Conservation (phyloP, 2,329 filamentous ascomycete genomes). For the Colletotrichum karsti region DNA sequence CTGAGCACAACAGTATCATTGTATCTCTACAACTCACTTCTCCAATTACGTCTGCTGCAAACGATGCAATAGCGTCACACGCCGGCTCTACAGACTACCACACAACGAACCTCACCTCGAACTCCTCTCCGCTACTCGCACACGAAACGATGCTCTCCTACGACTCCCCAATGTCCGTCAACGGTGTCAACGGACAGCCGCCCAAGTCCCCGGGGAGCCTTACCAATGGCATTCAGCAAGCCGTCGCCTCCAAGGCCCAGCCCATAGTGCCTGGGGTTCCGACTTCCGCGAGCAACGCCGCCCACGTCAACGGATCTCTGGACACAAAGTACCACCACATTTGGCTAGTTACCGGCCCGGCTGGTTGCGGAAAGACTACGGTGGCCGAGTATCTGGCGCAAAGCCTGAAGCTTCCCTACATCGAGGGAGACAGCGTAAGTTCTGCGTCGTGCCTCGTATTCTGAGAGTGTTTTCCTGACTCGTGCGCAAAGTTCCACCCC, state of each 20-base stretch:
- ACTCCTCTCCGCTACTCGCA: background rate
- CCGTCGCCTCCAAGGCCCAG: slow-evolving; percentile 37
- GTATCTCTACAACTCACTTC: background rate
- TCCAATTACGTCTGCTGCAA: background rate
- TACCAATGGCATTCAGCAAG: slow-evolving; percentile 33
- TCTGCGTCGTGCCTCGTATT: background rate
- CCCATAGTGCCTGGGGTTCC: slow-evolving; percentile 16
- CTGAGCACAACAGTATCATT: background rate
- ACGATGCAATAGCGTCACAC: slow-evolving; percentile 17
- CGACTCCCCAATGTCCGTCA: slow-evolving; percentile 50
- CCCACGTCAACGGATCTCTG: slow-evolving; percentile 39
- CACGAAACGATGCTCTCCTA: slow-evolving; percentile 57
- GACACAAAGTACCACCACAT: slow-evolving; percentile 68
- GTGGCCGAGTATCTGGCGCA: slow-evolving; percentile 73
- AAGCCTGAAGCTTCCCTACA: slow-evolving; percentile 72
- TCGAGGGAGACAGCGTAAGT: slow-evolving; percentile 82
- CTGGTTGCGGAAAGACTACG: slow-evolving; percentile 82
- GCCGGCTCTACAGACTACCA: background rate
- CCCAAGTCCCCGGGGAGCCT: slow-evolving; percentile 37
- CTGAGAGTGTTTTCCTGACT: slow-evolving; percentile 32
- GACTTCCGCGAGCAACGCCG: slow-evolving; percentile 36
- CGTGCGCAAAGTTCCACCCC: slow-evolving; percentile 71
- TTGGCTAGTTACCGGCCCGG: slow-evolving; percentile 82
- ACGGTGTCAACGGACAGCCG: slow-evolving; percentile 46
- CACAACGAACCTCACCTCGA: background rate